Base-by-base conservation (phyloP, 148 eudicot genomes). In the Oxyria digyna region DNA sequence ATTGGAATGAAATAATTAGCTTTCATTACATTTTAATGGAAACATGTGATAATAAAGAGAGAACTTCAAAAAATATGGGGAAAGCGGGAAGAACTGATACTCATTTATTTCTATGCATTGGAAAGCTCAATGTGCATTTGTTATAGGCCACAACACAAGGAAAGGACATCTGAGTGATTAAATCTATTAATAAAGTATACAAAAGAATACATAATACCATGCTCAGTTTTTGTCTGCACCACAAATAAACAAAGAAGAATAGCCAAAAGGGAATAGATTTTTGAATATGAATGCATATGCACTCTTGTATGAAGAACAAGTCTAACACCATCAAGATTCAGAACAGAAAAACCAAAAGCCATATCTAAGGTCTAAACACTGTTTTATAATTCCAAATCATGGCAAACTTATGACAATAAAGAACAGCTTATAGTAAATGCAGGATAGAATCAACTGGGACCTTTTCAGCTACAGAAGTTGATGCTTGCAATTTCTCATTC, bases 401-500 rank as follows among this genome's bases (percentile, higher is more conserved):
- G 57, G 20, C n/a, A n/a, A 48, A 48, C 4, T 17, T 8, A 48
- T 48, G 52, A 18, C 18, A 17, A 48, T 23, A 52, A 4, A 21
- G 13, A 8, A 8, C 29, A 24, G 59, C 31, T 18, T n/a, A 52
- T 21, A 23, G 62, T 7, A 18, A 21, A 49, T 6, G 55, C 55
- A 49, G 55, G 37, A 55, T 29, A 15, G 67, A 24, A 24, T 35
- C 42, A 15, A 31, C 27, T 17, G 21, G 41, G 65, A 94, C 99
- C 95, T 85, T 84, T 74, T 84, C 85, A 67, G 91, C 84, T 66
- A 69, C 75, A 71, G 87, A 85, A 50, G 87, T 70, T 48, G 97
- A 77, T 72, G 75, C 79, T 67, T 86, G 84, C 72, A 90, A 76
- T 83, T 81, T 77, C 65, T 62, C 76, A 75, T 82, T 84, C 62